phyloP scores from a whole-genome alignment of 495 filamentous ascomycete genomes.

The Xylaria grammica region DNA sequence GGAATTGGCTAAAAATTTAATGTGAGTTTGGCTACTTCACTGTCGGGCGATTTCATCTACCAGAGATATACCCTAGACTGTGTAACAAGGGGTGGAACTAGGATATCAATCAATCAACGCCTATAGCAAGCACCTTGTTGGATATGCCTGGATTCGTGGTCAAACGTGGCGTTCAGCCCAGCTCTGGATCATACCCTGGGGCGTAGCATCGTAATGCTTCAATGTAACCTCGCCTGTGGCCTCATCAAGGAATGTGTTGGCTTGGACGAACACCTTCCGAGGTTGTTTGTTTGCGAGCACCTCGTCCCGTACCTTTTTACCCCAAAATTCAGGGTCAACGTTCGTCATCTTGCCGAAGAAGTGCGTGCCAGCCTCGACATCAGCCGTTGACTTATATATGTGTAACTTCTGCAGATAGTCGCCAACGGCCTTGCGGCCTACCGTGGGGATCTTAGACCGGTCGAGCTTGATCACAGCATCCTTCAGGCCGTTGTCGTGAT shows the following conservation, averaged over 20 bases:
- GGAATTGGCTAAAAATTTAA: neutral
- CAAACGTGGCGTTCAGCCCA: conserved; percentile 67
- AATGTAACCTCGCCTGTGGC: conserved; percentile 73
- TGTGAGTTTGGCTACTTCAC: neutral
- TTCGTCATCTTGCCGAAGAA: conserved; percentile 83
- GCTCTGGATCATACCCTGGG: conserved; percentile 88
- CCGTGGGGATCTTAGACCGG: conserved; percentile 76
- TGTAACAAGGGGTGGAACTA: neutral
- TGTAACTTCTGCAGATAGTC: conserved; percentile 91
- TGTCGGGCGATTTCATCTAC: neutral
- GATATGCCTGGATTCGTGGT: conserved; percentile 5
- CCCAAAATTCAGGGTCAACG: conserved; percentile 81
- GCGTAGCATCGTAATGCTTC: conserved; percentile 87
- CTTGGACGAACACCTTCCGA: conserved; percentile 94
- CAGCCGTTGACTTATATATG: conserved; percentile 89
- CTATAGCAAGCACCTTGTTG: conserved; percentile 26
- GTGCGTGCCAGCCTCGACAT: conserved; percentile 72
- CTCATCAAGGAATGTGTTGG: conserved; percentile 76
- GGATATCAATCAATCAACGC: conserved; percentile 1
- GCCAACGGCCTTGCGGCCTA: conserved; percentile 74
- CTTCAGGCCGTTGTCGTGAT: conserved; percentile 74
- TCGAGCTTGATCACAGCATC: conserved; percentile 84
- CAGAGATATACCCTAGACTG: neutral
- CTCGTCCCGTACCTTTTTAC: conserved; percentile 71
- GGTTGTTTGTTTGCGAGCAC: conserved; percentile 88